Conservation (phyloP, 345 rosid genomes). For the Eucalyptus grandis region DNA sequence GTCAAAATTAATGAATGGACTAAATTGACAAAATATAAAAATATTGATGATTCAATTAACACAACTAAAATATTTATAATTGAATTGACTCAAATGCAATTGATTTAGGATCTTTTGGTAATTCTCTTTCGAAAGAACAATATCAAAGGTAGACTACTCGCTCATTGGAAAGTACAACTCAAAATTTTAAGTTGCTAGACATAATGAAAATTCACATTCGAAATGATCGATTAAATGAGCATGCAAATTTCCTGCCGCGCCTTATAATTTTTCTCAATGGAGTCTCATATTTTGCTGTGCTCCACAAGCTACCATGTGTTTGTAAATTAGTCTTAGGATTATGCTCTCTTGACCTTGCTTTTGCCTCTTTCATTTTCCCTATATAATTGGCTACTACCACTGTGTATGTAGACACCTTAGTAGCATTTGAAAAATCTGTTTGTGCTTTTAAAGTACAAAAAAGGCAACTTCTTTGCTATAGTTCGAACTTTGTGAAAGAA, state of each 20-base stretch:
- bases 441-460: background rate
- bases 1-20: accelerated
- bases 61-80: too few relatives aligned
- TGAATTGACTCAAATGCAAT: background rate
- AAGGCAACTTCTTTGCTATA: background rate
- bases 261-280: background rate
- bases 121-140: background rate
- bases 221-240: background rate
- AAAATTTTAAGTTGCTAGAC: background rate
- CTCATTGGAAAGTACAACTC: background rate
- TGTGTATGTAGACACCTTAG: background rate
- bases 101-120: background rate
- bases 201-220: background rate
- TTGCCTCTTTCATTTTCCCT: background rate
- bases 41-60: background rate
- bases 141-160: background rate
- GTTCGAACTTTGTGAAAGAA: background rate
- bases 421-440: background rate
- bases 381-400: background rate
- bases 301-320: background rate
- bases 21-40: too few relatives aligned
- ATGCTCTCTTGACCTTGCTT: background rate
- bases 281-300: background rate
- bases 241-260: background rate
- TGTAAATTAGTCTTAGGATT: background rate